phyloP scores from a whole-genome alignment of 2,329 filamentous ascomycete species.

The Stachybotrys chartarum region DNA sequence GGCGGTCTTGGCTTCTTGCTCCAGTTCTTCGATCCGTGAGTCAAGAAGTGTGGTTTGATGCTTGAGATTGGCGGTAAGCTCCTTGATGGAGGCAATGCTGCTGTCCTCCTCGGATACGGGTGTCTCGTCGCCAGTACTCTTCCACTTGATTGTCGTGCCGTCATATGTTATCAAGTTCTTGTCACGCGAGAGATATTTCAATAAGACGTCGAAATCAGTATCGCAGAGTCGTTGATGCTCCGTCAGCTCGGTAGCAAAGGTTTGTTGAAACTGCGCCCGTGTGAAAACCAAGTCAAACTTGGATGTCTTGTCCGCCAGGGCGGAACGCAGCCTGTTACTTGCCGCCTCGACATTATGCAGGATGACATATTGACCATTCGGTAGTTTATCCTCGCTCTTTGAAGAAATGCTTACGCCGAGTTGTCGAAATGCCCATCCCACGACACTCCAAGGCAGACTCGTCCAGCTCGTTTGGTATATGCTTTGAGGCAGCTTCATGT shows the following conservation, averaged over 20 bases:
- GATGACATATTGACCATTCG: slow-evolving; percentile 58
- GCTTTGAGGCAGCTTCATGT: slow-evolving; percentile 57
- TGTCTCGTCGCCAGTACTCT: slow-evolving; percentile 38
- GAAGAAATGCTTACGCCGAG: slow-evolving; percentile 52
- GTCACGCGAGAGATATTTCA: slow-evolving; percentile 64
- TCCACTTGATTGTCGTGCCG: slow-evolving; percentile 69
- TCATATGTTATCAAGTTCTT: slow-evolving; percentile 52
- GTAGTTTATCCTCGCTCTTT: slow-evolving; percentile 46
- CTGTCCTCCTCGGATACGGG: slow-evolving; percentile 69
- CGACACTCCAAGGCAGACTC: slow-evolving; percentile 60
- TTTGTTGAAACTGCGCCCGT: slow-evolving; percentile 53
- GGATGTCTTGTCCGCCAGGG: slow-evolving; percentile 32
- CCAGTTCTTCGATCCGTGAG: slow-evolving; percentile 59
- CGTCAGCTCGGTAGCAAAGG: slow-evolving; percentile 47
- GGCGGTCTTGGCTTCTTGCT: slow-evolving; percentile 58
- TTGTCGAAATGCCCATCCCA: slow-evolving; percentile 70
- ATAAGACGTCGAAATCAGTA: slow-evolving; percentile 60
- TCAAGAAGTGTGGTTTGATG: slow-evolving; percentile 63
- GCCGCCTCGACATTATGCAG: slow-evolving; percentile 55
- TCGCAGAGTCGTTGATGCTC: slow-evolving; percentile 46
- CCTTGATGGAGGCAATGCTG: slow-evolving; percentile 77
- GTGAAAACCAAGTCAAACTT: slow-evolving; percentile 63
- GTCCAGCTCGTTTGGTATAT: slow-evolving; percentile 67
- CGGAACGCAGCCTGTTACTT: slow-evolving; percentile 44
- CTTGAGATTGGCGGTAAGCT: slow-evolving; percentile 67